Evolutionary conservation across 2,329 filamentous ascomycete species (phyloP), one percentile per base, ranked within the genome.

Genomic region (Sarocladium oryzae): DNA sequence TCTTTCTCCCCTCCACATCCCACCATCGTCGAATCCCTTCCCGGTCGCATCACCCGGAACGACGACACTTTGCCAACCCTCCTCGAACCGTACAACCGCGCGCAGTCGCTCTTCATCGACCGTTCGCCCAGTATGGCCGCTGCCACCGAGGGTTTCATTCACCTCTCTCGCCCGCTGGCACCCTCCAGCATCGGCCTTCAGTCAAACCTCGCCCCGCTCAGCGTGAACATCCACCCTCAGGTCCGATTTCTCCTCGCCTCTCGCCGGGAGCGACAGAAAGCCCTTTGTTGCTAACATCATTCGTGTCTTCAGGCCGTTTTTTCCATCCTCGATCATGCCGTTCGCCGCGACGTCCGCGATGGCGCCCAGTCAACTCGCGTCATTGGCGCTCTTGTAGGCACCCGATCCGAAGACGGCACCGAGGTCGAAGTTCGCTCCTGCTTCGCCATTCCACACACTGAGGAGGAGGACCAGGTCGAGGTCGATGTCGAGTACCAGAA

Each of bases 401-500:
- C 86, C 59, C 87, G 93, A 60, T 93, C 87, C 67, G 93, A 99
- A 75, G 93, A 99, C 78, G 93, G 92, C 70, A 89, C 88, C 66
- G 92, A 97, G 71, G 89, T 95, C 64, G 90, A 95, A 72, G 93
- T 99, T 64, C 85, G 89, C 66, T 95, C 89, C 66, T 92, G 89
- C 75, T 99, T 99, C 69, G 93, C 93, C 60, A 95, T 99, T 65
- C 91, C 92, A 59, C 93, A 99, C 77, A 97, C 92, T 60, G 93
- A 99, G 75, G 96, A 92, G 61, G 88, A 91, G 68, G 93, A 99
- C 72, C 93, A 99, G 73, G 93, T 99, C 63, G 93, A 99, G 73
- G 93, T 99, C 57, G 93, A 99, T 69, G 95, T 99, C 80, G 93
- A 99, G 73, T 99, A 97, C 74, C 93, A 99, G 76, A 97, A 97